Conservation (phyloP, 208 protist genomes). For the Crithidia brevicula region DNA sequence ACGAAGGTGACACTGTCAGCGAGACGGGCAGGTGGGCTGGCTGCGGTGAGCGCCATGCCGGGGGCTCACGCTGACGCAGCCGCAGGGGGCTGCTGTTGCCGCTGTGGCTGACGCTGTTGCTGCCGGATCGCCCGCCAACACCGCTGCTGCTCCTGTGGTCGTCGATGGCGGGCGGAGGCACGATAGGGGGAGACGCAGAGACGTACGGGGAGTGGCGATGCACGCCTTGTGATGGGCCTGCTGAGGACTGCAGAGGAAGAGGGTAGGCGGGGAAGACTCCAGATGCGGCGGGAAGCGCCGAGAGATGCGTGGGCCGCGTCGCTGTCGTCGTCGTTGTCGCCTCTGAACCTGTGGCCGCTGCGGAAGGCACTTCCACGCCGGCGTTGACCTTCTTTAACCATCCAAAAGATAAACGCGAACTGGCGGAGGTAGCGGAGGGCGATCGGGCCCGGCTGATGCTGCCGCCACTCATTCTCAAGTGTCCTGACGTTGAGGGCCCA, state of each 20-base stretch:
- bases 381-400: slow-evolving; percentile 18
- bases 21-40: slow-evolving; percentile 18
- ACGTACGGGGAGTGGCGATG: too few species aligned
- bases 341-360: background rate
- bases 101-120: slow-evolving; percentile 16
- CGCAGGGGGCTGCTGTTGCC: slow-evolving; percentile 5
- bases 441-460: slow-evolving; percentile 16
- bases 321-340: too few species aligned
- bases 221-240: too few species aligned
- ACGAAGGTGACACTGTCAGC: slow-evolving; percentile 25
- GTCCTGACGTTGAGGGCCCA: too few species aligned
- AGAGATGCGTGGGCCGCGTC: too few species aligned
- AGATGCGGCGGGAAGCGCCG: background rate
- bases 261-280: background rate
- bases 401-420: background rate
- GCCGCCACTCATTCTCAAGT: slow-evolving; percentile 26
- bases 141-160: slow-evolving; percentile 6
- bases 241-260: background rate
- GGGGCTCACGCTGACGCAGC: slow-evolving; percentile 25
- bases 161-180: too few species aligned
- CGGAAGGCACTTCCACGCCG: background rate
- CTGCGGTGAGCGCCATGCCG: slow-evolving; percentile 37
- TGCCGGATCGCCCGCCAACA: background rate
- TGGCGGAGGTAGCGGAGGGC: slow-evolving; percentile 4
- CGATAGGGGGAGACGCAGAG: too few species aligned